These are phyloP conservation scores for Coemansia sp. DNA, from an alignment of 192 early-diverging fungal genomes.

Conservation along the genomic window DNA sequence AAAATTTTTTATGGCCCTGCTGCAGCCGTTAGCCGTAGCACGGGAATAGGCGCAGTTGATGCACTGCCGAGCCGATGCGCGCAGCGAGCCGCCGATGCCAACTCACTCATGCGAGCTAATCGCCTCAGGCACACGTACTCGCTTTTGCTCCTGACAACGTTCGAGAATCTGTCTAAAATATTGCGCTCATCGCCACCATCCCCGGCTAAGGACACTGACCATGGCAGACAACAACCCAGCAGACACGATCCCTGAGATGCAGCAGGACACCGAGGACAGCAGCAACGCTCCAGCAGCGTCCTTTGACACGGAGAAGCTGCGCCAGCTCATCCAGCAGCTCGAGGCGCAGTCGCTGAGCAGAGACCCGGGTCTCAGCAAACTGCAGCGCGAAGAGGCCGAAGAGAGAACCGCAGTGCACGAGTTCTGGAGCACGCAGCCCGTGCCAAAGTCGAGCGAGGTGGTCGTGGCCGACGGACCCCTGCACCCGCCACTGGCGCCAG, in stretches of 20 bases:
- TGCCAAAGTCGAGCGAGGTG: constrained; percentile 75
- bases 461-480: constrained; percentile 76
- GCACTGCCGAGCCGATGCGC: not conserved
- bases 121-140: not conserved
- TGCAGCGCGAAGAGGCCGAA: constrained; percentile 39
- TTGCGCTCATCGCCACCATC: not conserved
- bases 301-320: constrained; percentile 30
- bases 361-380: constrained; percentile 23
- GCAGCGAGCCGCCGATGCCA: not conserved
- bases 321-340: constrained; percentile 28
- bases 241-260: not conserved
- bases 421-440: constrained; percentile 98
- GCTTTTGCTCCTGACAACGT: not conserved
- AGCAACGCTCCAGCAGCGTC: not conserved
- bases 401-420: constrained; percentile 58
- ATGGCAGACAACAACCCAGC: constrained; percentile 5
- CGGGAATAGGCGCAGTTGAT: not conserved
- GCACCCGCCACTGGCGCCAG: constrained; percentile 68
- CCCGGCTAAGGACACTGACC: not conserved
- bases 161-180: not conserved
- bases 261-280: constrained; percentile 1
- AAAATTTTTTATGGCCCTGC: not conserved
- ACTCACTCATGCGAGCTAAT: not conserved
- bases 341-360: constrained; percentile 10
- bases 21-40: not conserved